Conservation (phyloP, 305 asterid species). For the Plantago rigida region DNA sequence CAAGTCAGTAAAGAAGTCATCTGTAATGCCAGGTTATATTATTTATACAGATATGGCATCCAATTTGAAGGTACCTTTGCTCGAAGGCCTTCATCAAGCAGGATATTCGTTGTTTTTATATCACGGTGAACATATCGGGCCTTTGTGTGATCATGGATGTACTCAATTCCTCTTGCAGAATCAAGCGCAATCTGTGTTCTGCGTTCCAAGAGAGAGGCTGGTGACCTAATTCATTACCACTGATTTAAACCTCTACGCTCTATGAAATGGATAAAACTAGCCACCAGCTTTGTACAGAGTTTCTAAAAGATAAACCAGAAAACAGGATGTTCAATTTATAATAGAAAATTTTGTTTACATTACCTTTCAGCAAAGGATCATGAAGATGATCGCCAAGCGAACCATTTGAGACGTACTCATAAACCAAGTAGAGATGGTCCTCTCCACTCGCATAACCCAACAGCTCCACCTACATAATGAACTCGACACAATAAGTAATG, state of each 20-base stretch:
- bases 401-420: slow-evolving; percentile 61
- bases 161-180: slow-evolving; percentile 81
- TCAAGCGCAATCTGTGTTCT: slow-evolving; percentile 66
- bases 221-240: slow-evolving; percentile 43
- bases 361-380: slow-evolving; percentile 71
- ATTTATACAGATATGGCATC: not conserved
- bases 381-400: slow-evolving; percentile 75
- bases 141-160: slow-evolving; percentile 84
- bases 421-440: slow-evolving; percentile 72
- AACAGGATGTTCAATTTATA: not conserved
- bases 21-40: too few species aligned
- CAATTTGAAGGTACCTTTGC: slow-evolving; percentile 49
- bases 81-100: slow-evolving; percentile 66
- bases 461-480: slow-evolving; percentile 56
- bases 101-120: slow-evolving; percentile 70
- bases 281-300: not conserved
- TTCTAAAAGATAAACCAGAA: too few species aligned
- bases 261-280: too few species aligned
- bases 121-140: slow-evolving; percentile 79
- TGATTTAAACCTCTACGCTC: not conserved
- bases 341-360: not conserved
- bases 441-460: slow-evolving; percentile 81
- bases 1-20: not conserved
- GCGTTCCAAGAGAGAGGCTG: slow-evolving; percentile 84
- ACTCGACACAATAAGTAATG: slow-evolving; percentile 11